Conservation (phyloP, 1,284 basidiomycete genomes). For the Salmacisia buchloeana region DNA sequence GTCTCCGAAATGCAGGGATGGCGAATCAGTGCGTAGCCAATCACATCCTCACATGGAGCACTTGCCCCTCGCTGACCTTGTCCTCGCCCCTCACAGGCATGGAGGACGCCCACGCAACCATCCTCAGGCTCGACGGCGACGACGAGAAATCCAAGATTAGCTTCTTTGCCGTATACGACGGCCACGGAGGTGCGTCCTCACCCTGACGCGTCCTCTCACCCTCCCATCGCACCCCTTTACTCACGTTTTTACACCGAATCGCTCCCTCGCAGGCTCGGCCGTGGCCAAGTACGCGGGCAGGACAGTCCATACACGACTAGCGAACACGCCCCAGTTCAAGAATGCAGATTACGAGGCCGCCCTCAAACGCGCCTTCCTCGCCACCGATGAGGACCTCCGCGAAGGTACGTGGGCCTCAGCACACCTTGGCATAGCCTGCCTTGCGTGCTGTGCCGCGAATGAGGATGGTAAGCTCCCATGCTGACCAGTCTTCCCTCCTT, state of each 20-base stretch:
- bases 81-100: constrained; percentile 62
- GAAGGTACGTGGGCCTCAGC: constrained; percentile 59
- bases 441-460: background rate
- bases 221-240: background rate
- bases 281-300: constrained; percentile 87
- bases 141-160: constrained; percentile 39
- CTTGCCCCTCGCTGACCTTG: constrained; percentile 10
- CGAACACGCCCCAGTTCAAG: constrained; percentile 68
- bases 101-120: constrained; percentile 92
- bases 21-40: constrained; percentile 74
- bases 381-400: constrained; percentile 88
- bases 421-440: background rate
- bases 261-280: constrained; percentile 69
- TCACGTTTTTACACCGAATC: background rate
- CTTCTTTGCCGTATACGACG: constrained; percentile 97
- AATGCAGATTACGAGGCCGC: constrained; percentile 68
- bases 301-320: constrained; percentile 76
- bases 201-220: background rate
- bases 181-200: constrained; percentile 78
- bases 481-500: constrained; percentile 9
- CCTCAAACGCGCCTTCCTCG: constrained; percentile 81
- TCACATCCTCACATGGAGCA: constrained; percentile 5
- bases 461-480: background rate
- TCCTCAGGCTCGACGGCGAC: constrained; percentile 55
- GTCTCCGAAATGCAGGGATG: constrained; percentile 99